Evolutionary conservation across 139 green algal species (phyloP).

Genomic region (Chlamydomonas schloesseri): DNA sequence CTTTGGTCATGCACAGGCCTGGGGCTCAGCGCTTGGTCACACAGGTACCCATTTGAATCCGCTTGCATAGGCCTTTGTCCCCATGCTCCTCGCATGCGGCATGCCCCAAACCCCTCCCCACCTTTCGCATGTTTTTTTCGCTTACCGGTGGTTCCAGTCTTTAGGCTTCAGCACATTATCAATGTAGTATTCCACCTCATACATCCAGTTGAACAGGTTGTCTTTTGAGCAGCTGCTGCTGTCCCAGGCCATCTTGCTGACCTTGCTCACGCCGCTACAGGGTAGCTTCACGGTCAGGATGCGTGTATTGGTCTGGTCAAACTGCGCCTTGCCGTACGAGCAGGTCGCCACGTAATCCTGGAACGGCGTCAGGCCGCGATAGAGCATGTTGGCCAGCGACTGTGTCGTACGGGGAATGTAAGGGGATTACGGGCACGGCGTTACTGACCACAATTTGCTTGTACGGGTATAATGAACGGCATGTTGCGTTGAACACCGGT

Average conservation of each 20-base stretch:
- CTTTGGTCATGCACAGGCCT: too few species aligned
- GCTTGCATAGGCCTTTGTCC: too few species aligned
- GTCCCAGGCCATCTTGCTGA: constrained; percentile 14
- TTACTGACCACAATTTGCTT: too few species aligned
- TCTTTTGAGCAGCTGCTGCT: constrained; percentile 14
- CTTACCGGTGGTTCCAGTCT: constrained; percentile 32
- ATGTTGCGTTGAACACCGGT: too few species aligned
- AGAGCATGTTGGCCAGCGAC: constrained; percentile 18
- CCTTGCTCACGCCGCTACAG: constrained; percentile 14
- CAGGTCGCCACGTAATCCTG: constrained; percentile 38
- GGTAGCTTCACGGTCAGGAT: constrained; percentile 31
- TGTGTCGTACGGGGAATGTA: neutral
- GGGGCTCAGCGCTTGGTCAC: too few species aligned
- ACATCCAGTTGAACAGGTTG: constrained; percentile 49
- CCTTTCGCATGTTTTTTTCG: too few species aligned
- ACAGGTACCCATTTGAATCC: too few species aligned
- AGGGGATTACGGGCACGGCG: too few species aligned
- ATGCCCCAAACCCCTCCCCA: too few species aligned
- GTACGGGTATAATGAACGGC: too few species aligned
- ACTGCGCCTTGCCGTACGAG: constrained; percentile 44
- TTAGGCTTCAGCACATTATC: constrained; percentile 31
- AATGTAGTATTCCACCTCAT: constrained; percentile 42
- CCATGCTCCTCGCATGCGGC: too few species aligned
- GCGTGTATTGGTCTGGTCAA: constrained; percentile 22
- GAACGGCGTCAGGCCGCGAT: constrained; percentile 21